Evolutionary conservation across 2,329 filamentous ascomycete species (phyloP).

Genomic region (Claviceps spartinae): DNA sequence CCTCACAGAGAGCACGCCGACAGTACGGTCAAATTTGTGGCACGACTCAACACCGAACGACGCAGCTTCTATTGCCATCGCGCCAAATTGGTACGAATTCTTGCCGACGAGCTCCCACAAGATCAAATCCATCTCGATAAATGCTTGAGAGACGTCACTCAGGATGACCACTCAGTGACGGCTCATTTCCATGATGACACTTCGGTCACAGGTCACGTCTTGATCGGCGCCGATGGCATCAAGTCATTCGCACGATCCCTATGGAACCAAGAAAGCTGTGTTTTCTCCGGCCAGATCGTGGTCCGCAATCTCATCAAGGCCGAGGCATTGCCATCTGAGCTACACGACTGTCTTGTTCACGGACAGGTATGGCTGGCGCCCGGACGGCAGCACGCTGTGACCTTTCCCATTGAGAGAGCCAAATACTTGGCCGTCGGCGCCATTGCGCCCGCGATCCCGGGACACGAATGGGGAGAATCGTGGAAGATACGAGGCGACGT

Average conservation of each 20-base stretch:
- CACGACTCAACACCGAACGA: too few species aligned
- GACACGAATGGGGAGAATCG: background rate
- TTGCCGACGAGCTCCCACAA: background rate
- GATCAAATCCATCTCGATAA: background rate
- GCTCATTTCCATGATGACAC: background rate
- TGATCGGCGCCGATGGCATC: background rate
- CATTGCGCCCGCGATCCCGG: background rate
- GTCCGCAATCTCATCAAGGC: background rate
- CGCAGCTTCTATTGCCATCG: too few species aligned
- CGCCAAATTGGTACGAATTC: too few species aligned
- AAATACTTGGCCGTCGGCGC: background rate
- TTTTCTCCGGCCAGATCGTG: background rate
- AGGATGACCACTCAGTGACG: background rate
- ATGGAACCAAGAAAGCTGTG: background rate
- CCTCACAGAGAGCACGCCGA: too few species aligned
- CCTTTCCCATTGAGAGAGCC: background rate
- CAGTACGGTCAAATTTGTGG: too few species aligned
- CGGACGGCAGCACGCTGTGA: background rate
- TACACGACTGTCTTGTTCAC: background rate
- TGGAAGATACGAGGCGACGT: background rate
- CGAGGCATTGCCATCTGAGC: background rate
- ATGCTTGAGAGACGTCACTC: background rate
- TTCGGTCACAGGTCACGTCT: background rate
- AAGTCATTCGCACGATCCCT: background rate
- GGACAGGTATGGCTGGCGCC: background rate